phyloP scores from a whole-genome alignment of 2,329 filamentous ascomycete genomes.

The Nemania bipapillata region DNA sequence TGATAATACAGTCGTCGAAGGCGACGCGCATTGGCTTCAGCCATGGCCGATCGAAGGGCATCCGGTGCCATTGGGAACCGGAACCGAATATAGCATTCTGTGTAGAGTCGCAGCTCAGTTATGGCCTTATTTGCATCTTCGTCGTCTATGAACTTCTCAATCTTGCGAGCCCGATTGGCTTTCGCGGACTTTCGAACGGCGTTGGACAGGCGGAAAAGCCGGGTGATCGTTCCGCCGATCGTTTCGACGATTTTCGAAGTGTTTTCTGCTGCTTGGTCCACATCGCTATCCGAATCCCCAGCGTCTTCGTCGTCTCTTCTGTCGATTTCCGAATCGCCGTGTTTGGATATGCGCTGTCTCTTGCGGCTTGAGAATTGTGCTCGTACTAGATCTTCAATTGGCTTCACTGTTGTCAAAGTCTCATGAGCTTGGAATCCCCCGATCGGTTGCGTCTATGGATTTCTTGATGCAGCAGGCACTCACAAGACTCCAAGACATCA shows the following conservation, averaged over 20 bases:
- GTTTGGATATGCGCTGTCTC: constrained; percentile 19
- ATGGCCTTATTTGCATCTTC: constrained; percentile 29
- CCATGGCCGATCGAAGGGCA: constrained; percentile 9
- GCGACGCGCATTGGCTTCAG: constrained; percentile 30
- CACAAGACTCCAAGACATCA: constrained; percentile 12
- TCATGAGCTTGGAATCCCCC: not conserved
- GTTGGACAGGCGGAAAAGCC: constrained; percentile 22
- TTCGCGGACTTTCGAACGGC: constrained; percentile 26
- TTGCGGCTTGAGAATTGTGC: constrained; percentile 21
- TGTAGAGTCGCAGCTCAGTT: constrained; percentile 24
- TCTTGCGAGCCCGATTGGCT: constrained; percentile 4
- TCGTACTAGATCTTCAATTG: constrained; percentile 3
- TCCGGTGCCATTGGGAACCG: constrained; percentile 23
- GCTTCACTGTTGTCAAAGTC: constrained; percentile 18
- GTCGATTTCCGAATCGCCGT: not conserved
- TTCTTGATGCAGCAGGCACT: not conserved
- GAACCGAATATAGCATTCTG: constrained; percentile 20
- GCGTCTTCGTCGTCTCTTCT: constrained; percentile 16
- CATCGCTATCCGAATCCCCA: constrained; percentile 18
- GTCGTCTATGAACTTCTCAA: not conserved
- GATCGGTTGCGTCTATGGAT: not conserved
- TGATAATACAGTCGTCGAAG: constrained; percentile 33
- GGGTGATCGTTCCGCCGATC: constrained; percentile 23
- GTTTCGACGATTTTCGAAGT: constrained; percentile 6
- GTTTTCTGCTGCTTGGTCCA: constrained; percentile 16